Evolutionary conservation across 176 grass and related monocot genomes (phyloP).

Genomic region (Eleusine coracana): DNA sequence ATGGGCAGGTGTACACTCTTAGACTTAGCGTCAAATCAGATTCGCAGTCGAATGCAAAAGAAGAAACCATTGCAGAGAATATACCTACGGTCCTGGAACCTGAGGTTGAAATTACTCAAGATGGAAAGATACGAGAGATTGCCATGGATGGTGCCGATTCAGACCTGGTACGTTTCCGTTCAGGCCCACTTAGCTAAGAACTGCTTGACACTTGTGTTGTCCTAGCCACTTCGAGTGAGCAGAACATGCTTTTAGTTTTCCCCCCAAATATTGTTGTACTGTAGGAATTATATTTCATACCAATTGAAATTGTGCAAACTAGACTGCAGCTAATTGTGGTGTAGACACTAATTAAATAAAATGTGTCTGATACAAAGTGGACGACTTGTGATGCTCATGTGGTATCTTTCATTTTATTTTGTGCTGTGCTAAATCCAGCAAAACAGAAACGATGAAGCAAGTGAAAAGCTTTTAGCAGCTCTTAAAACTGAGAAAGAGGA

Average conservation of each 20-base stretch:
- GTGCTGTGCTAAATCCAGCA: slow-evolving; percentile 55
- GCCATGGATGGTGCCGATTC: slow-evolving; percentile 73
- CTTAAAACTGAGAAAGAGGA: slow-evolving; percentile 90
- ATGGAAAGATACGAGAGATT: slow-evolving; percentile 96
- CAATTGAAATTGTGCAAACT: slow-evolving; percentile 13
- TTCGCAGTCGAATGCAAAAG: slow-evolving; percentile 49
- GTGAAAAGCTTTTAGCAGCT: slow-evolving; percentile 56
- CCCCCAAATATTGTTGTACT: background rate
- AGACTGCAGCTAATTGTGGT: slow-evolving; percentile 10
- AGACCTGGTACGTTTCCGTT: slow-evolving; percentile 42
- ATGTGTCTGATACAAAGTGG: slow-evolving; percentile 2
- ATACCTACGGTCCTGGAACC: slow-evolving; percentile 61
- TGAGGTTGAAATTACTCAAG: slow-evolving; percentile 79
- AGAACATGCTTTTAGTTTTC: background rate
- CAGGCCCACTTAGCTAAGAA: background rate
- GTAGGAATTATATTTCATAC: background rate
- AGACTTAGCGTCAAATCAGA: slow-evolving; percentile 79
- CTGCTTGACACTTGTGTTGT: background rate
- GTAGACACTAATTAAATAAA: background rate
- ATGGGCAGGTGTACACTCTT: slow-evolving; percentile 78
- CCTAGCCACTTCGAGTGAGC: background rate
- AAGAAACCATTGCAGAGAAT: slow-evolving; percentile 53
- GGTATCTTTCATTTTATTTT: slow-evolving; percentile 9
- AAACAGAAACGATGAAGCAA: slow-evolving; percentile 67
- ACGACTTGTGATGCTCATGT: slow-evolving; percentile 16